Base-by-base conservation (phyloP, 1,284 basidiomycete genomes). In the Melanopsichium pennsylvanicum region DNA sequence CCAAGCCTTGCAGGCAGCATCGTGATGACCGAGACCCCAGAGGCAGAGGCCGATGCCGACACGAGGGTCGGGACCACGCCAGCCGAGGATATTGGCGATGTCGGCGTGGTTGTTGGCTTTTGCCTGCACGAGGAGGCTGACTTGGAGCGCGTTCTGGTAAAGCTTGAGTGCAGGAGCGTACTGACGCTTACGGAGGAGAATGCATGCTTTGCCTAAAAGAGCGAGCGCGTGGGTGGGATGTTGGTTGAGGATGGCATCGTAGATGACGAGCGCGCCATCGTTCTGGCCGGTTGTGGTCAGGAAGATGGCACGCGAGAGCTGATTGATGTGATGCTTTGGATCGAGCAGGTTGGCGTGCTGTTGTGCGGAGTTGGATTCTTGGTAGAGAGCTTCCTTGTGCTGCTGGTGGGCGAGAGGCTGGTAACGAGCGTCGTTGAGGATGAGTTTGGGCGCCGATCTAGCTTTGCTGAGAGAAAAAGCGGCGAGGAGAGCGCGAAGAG, bases 21-120 rank as follows among this genome's bases (percentile, higher is more conserved):
- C 71, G 49, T 69, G 66, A 18, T 67, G 63, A 22, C 74, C 76
- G 15, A 80, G 58, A n/a, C 66, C 73, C 56, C 67, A 72, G 22
- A 80, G 72, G 36, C 73, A 78, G 45, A 81, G 70, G 29, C 79
- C 79, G 26, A 81, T 72, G 10, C 79, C 79, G 21, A 81, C 58
- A 19, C 79, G 74, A 19, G 79, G 70, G 36, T 81, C 79, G 18
- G 79, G 76, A 5, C 79, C 78, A 8, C 50, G 44, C 76, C 70
- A 70, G 13, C 55, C 51, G 22, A 70, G 48, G 6, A 29, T 44
- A 40, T 58, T 36, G 12, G 59, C 62, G 19, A 68, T 36, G 21
- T 58, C 58, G 13, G 35, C 55, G 2, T 60, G 47, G 29, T 36
- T 56, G 60, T 70, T 57, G 35, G 72, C 74, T 15, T 54, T 57